Conservation (phyloP, 1,284 basidiomycete species). For the Ganoderma lingzhi region DNA sequence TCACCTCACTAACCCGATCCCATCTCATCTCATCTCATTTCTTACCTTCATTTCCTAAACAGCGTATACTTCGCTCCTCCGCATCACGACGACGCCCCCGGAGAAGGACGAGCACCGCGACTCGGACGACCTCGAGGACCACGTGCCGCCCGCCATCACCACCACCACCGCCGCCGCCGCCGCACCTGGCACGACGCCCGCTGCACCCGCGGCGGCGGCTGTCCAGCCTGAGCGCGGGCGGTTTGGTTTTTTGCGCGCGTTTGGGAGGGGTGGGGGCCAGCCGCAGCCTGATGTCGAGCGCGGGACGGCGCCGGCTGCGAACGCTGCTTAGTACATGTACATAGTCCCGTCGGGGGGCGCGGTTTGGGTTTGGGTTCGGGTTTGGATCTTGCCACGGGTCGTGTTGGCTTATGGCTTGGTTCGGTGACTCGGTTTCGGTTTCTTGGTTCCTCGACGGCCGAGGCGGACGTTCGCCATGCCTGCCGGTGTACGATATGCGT, state of each 20-base stretch:
- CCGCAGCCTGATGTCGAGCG: slow-evolving; percentile 49
- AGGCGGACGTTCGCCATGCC: background rate
- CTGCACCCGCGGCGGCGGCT: slow-evolving; percentile 34
- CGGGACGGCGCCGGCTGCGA: slow-evolving; percentile 34
- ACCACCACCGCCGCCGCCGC: too few species aligned
- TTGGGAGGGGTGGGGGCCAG: slow-evolving; percentile 33
- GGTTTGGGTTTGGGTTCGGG: background rate
- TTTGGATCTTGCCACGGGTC: too few species aligned
- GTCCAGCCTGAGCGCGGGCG: slow-evolving; percentile 39
- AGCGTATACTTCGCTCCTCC: slow-evolving; percentile 89
- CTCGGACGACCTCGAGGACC: slow-evolving; percentile 47
- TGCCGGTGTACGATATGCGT: background rate
- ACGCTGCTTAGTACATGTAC: slow-evolving; percentile 16
- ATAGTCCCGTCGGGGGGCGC: too few species aligned
- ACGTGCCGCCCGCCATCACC: slow-evolving; percentile 17
- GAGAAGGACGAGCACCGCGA: slow-evolving; percentile 49
- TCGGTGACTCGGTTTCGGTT: background rate
- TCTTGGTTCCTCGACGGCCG: background rate
- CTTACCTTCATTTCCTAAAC: background rate
- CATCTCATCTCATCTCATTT: slow-evolving; percentile 7
- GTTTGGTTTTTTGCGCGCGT: slow-evolving; percentile 43
- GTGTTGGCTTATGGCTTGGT: too few species aligned
- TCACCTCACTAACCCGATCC: background rate
- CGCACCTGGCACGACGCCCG: background rate
- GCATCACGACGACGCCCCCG: slow-evolving; percentile 81